Conservation (phyloP, 768 basidiomycete genomes). For the Mycena kentingensis region DNA sequence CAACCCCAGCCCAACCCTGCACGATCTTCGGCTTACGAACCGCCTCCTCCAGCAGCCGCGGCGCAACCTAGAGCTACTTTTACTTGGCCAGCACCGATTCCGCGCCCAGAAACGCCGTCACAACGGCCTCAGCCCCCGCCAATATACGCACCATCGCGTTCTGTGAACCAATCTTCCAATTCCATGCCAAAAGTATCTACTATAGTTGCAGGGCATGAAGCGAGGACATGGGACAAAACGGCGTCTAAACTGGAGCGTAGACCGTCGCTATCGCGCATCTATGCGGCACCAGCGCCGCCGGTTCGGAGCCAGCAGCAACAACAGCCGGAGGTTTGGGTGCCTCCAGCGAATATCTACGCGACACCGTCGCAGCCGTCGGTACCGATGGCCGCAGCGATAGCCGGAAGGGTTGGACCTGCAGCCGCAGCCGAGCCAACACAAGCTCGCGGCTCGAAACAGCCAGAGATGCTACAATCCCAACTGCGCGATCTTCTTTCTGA, state of each 20-base stretch:
- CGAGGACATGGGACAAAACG: constrained; percentile 13
- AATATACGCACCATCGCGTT: constrained; percentile 11
- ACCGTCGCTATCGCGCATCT: constrained; percentile 3
- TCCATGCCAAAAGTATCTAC: constrained; percentile 17
- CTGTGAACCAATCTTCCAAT: constrained; percentile 1
- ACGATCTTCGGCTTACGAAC: not conserved
- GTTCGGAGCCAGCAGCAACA: not conserved
- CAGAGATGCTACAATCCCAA: constrained; percentile 9
- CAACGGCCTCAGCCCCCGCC: constrained; percentile 13
- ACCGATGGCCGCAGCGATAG: not conserved
- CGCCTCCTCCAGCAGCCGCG: not conserved
- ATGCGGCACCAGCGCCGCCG: constrained; percentile 1
- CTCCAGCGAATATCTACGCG: not conserved
- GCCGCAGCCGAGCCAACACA: constrained; percentile 1
- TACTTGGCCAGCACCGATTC: not conserved
- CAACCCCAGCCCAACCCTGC: not conserved
- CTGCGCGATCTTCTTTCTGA: constrained; percentile 18
- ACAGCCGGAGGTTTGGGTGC: not conserved
- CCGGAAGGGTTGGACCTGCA: not conserved
- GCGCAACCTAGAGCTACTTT: not conserved
- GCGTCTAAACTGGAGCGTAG: not conserved
- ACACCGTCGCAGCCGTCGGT: not conserved
- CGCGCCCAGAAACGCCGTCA: constrained; percentile 10
- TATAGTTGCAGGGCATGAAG: constrained; percentile 21
- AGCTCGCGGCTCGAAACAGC: constrained; percentile 6